A percentile compares a stretch with the other conserved stretches of the same genome.
phyloP scores from a whole-genome alignment of 345 rosid genomes.

The Geranium brycei region DNA sequence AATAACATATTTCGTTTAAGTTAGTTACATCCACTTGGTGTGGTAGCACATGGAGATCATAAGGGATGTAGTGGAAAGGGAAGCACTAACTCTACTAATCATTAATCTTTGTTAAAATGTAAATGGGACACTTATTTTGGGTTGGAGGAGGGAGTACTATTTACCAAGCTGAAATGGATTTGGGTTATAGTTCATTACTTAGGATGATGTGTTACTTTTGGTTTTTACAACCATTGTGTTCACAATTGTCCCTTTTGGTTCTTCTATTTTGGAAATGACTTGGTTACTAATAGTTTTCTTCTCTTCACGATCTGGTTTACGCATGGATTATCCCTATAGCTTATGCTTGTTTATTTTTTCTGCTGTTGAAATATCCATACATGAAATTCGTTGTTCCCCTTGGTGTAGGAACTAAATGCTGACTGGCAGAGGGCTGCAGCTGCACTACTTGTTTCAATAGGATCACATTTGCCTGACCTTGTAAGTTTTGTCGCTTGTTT shows the following conservation, averaged over 20 bases:
- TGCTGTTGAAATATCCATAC: not conserved
- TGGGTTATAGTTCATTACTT: not conserved
- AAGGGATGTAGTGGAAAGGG: no score
- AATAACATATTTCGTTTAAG: no score
- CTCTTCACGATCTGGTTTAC: not conserved
- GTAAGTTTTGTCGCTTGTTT: conserved; percentile 31
- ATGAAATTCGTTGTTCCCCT: conserved; percentile 9
- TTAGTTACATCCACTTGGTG: no score
- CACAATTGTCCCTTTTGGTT: not conserved
- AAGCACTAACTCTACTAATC: no score
- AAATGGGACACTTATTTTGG: no score
- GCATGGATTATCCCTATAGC: not conserved
- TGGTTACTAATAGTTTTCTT: not conserved
- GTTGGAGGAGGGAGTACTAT: no score
- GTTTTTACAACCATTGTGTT: not conserved
- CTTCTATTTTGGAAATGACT: not conserved
- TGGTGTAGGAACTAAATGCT: conserved; percentile 58
- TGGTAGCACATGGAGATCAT: no score
- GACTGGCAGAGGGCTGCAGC: conserved; percentile 96
- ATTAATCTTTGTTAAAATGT: no score
- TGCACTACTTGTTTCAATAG: conserved; percentile 77
- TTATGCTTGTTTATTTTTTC: not conserved
- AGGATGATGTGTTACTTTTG: not conserved
- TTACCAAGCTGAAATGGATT: not conserved
- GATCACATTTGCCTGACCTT: conserved; percentile 84